Base-by-base conservation (phyloP, 2,329 filamentous ascomycete genomes). In the Samsoniella hepiali region DNA sequence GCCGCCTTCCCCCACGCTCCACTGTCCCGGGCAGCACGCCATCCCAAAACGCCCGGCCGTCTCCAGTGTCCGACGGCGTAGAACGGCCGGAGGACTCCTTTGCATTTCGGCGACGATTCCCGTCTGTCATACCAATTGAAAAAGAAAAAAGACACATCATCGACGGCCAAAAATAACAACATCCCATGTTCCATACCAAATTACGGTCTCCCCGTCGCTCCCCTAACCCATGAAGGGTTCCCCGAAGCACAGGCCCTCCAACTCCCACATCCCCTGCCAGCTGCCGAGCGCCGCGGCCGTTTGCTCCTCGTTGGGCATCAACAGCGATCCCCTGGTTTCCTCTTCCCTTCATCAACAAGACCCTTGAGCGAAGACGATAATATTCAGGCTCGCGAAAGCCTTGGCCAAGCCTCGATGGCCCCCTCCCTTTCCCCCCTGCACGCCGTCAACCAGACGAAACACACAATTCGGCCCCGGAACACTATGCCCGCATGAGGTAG, bases 291-390 rank as follows among this genome's bases (percentile, higher is more conserved):
- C 31, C 31, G 42, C 22, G 22, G 22, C 50, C 59, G 50, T 56
- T 62, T 62, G 59, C 59, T 29, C n/a, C 32, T 53, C 47, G 58
- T 61, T n/a, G 58, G 58, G 58, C 58, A 62, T 49, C 50, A 62
- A 55, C 42, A 62, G 15, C 36, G 22, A 44, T 34, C 34, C 40
- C 54, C 57, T 31, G 40, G 13, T 27, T 22, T 22, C 45, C 22
- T 56, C 8, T 34, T 50, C 8, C 22, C 44, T 11, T 45, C 57
- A 40, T 50, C 44, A 50, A 29, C 31, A 10, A 38, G 44, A 10
- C 31, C 22, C 22, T 22, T 22, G 22, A 22, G 22, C 22, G 22
- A 45, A 8, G 22, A 42, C 57, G 27, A 51, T 34, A 59, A 51
- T 59, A 59, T 51, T 29, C 49, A 45, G 49, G 58, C 58, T 61